A percentile compares a stretch with the other conserved stretches of the same genome.
phyloP scores from a whole-genome alignment of 805 yeast species.

The Saccharomycopsis babjevae region DNA sequence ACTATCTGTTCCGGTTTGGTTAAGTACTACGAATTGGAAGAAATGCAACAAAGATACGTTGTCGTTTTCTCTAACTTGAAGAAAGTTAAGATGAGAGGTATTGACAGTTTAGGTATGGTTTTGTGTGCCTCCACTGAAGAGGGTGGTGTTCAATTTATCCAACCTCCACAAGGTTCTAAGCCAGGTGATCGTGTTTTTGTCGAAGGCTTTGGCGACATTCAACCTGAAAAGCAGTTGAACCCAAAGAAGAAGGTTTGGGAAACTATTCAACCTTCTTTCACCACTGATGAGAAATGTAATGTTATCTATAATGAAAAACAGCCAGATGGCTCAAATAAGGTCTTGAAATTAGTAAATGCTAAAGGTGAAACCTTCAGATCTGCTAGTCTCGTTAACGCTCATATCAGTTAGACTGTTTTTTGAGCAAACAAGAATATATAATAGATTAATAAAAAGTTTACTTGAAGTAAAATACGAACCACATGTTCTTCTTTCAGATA shows the following conservation, averaged over 20 bases:
- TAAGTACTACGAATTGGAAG: conserved; percentile 79
- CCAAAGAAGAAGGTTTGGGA: conserved; percentile 99
- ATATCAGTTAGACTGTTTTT: conserved; percentile 46
- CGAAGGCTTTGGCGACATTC: conserved; percentile 70
- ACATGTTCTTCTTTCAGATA: not conserved
- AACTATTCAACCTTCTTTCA: conserved; percentile 81
- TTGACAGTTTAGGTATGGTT: conserved; percentile 94
- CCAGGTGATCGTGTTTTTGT: conserved; percentile 96
- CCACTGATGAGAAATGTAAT: conserved; percentile 65
- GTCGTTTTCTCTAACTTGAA: conserved; percentile 91
- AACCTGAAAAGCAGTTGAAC: conserved; percentile 84
- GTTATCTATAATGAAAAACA: conserved; percentile 58
- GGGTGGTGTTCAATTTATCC: conserved; percentile 81
- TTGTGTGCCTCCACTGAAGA: conserved; percentile 70
- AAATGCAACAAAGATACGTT: conserved; percentile 88
- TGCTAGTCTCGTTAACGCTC: conserved; percentile 61
- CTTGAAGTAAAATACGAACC: not conserved
- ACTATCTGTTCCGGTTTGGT: conserved; percentile 97
- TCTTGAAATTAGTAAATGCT: conserved; percentile 60
- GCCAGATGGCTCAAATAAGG: conserved; percentile 56
- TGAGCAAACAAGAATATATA: not conserved
- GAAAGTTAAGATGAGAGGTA: conserved; percentile 97
- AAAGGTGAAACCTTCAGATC: conserved; percentile 72
- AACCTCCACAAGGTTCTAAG: conserved; percentile 86
- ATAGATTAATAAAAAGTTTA: not conserved